Conservation (phyloP, 2,329 filamentous ascomycete genomes). For the Pseudogymnoascus sp. region DNA sequence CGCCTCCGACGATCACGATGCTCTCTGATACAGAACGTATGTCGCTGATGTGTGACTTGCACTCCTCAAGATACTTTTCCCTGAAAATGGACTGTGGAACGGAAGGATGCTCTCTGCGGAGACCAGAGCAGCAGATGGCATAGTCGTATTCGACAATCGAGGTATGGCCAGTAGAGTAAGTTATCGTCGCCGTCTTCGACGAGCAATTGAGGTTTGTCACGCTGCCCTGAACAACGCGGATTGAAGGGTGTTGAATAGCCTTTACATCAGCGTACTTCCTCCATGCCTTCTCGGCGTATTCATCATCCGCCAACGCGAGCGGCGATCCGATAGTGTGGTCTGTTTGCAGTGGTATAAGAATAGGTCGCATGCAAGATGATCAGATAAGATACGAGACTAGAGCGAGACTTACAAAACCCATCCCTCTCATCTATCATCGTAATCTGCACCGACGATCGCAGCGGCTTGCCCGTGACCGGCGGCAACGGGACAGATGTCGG, state of each 20-base stretch:
- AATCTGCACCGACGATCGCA: slow-evolving; percentile 56
- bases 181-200: slow-evolving; percentile 52
- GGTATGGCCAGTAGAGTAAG: slow-evolving; percentile 42
- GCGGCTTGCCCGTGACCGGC: slow-evolving; percentile 25
- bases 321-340: slow-evolving; percentile 73
- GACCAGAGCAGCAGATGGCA: slow-evolving; percentile 65
- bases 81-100: slow-evolving; percentile 61
- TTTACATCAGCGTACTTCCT: slow-evolving; percentile 61
- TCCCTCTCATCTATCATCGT: slow-evolving; percentile 75
- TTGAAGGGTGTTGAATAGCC: slow-evolving; percentile 54
- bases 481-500: slow-evolving; percentile 7
- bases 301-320: slow-evolving; percentile 58
- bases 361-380: not conserved
- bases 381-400: not conserved
- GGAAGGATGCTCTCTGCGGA: slow-evolving; percentile 64
- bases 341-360: slow-evolving; percentile 30
- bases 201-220: slow-evolving; percentile 54
- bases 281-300: slow-evolving; percentile 64
- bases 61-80: slow-evolving; percentile 59
- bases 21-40: slow-evolving; percentile 48
- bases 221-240: slow-evolving; percentile 61
- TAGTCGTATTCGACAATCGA: slow-evolving; percentile 57
- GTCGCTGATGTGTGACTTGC: slow-evolving; percentile 51
- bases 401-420: slow-evolving; percentile 61
- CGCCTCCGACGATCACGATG: slow-evolving; percentile 69